These are phyloP conservation scores for Lepidium didymum DNA, from an alignment of 345 rosid species.

Conservation along the genomic window DNA sequence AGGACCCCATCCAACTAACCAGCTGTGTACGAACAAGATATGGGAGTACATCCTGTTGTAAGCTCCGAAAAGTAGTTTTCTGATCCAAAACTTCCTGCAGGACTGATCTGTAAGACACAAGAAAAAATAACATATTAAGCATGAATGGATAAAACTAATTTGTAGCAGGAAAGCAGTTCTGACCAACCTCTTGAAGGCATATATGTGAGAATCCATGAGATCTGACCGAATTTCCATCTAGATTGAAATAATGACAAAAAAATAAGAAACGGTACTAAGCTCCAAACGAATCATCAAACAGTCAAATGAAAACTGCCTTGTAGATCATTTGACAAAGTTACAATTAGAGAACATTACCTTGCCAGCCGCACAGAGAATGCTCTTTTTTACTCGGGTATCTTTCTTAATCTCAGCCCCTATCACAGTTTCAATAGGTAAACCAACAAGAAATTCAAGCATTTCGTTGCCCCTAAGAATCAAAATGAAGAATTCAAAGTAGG, in stretches of 20 bases:
- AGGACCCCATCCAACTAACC: slow-evolving; percentile 50
- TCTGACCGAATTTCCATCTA: slow-evolving; percentile 94
- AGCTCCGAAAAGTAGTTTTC: slow-evolving; percentile 68
- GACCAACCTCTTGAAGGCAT: slow-evolving; percentile 89
- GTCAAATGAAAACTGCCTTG: not conserved
- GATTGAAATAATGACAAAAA: slow-evolving; percentile 16
- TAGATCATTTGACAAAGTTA: not conserved
- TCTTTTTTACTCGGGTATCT: slow-evolving; percentile 64
- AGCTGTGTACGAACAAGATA: slow-evolving; percentile 89
- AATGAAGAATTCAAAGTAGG: not conserved
- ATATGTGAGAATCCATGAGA: slow-evolving; percentile 95
- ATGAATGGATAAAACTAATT: not conserved
- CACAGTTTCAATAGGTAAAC: slow-evolving; percentile 8
- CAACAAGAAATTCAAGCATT: slow-evolving; percentile 8
- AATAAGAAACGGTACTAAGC: not conserved
- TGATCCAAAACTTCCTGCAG: slow-evolving; percentile 65
- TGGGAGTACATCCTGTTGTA: slow-evolving; percentile 81
- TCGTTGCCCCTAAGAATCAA: slow-evolving; percentile 2
- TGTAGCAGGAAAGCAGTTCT: not conserved
- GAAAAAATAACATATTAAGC: slow-evolving; percentile 7
- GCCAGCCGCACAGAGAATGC: slow-evolving; percentile 75
- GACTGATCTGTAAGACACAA: slow-evolving; percentile 47
- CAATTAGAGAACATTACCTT: slow-evolving; percentile 44
- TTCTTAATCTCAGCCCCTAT: slow-evolving; percentile 78
- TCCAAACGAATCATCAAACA: not conserved